A percentile compares a stretch with the other conserved stretches of the same genome.
These are phyloP conservation scores for Termitomyces sp. DNA, from an alignment of 768 basidiomycete genomes.

Conservation along the genomic window DNA sequence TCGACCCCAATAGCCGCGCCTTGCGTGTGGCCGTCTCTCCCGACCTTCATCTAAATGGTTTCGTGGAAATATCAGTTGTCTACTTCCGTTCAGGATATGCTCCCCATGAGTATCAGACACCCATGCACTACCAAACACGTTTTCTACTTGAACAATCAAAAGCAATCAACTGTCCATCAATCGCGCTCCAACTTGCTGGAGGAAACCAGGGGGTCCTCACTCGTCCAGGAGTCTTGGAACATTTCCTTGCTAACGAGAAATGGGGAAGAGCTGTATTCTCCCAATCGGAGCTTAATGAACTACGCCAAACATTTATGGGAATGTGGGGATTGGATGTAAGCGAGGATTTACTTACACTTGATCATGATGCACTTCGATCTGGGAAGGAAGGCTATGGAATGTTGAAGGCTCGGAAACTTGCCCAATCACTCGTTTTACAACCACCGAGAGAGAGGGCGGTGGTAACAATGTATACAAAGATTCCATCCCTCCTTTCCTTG, in stretches of 20 bases:
- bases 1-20: conserved; percentile 40
- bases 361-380: conserved; percentile 17
- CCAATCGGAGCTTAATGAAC: conserved; percentile 36
- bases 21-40: conserved; percentile 35
- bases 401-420: conserved; percentile 41
- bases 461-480: conserved; percentile 93
- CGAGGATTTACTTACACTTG: conserved; percentile 27
- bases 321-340: conserved; percentile 79
- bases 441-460: conserved; percentile 97
- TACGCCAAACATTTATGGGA: conserved; percentile 78
- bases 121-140: conserved; percentile 64
- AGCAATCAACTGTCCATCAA: conserved; percentile 90
- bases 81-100: conserved; percentile 92
- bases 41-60: conserved; percentile 23
- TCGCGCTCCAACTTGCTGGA: conserved; percentile 91
- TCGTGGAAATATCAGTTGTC: conserved; percentile 74
- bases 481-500: conserved; percentile 75
- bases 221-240: conserved; percentile 64
- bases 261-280: conserved; percentile 27
- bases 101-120: conserved; percentile 71
- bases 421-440: conserved; percentile 75
- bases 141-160: conserved; percentile 71
- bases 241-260: conserved; percentile 50
- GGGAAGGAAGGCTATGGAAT: conserved; percentile 36
- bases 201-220: conserved; percentile 89